Evolutionary conservation across 2,329 filamentous ascomycete species (phyloP).

Genomic region (Uncinocarpus reesii): DNA sequence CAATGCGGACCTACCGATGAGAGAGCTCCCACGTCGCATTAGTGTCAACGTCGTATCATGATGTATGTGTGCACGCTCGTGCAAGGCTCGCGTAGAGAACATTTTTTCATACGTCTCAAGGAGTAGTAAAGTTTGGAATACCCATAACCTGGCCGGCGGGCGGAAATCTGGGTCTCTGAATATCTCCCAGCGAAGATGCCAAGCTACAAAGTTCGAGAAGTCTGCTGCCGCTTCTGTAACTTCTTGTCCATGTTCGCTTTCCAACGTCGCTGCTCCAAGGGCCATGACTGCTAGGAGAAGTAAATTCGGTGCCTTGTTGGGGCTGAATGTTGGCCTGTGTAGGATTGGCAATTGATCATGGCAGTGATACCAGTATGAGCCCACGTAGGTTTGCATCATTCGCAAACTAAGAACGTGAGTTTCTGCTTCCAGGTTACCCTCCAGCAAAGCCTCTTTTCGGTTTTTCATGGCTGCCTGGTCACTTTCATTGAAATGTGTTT

Average conservation of each 20-base stretch:
- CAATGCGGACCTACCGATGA: slow-evolving; percentile 73
- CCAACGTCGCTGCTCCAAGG: slow-evolving; percentile 80
- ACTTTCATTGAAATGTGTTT: slow-evolving; percentile 68
- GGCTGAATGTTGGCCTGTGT: slow-evolving; percentile 85
- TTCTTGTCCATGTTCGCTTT: slow-evolving; percentile 61
- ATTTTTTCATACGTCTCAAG: slow-evolving; percentile 96
- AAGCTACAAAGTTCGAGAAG: slow-evolving; percentile 79
- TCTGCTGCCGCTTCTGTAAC: slow-evolving; percentile 68
- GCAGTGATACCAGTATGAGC: slow-evolving; percentile 90
- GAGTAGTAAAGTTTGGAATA: slow-evolving; percentile 82
- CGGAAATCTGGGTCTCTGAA: slow-evolving; percentile 86
- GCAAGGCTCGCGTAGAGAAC: slow-evolving; percentile 82
- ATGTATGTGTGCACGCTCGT: slow-evolving; percentile 92
- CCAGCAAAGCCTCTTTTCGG: slow-evolving; percentile 64
- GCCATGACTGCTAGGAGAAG: slow-evolving; percentile 82
- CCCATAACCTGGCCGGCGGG: slow-evolving; percentile 88
- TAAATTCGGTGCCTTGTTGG: slow-evolving; percentile 74
- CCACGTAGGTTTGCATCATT: slow-evolving; percentile 94
- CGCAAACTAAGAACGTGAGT: slow-evolving; percentile 63
- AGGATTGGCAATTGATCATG: slow-evolving; percentile 90
- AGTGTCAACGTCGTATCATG: slow-evolving; percentile 90
- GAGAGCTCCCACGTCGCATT: slow-evolving; percentile 84
- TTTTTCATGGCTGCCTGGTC: slow-evolving; percentile 63
- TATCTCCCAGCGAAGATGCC: slow-evolving; percentile 90
- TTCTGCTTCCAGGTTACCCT: slow-evolving; percentile 60